Conservation (phyloP, 1,284 basidiomycete genomes). For the Xerocomus cyaneibrunnescens region DNA sequence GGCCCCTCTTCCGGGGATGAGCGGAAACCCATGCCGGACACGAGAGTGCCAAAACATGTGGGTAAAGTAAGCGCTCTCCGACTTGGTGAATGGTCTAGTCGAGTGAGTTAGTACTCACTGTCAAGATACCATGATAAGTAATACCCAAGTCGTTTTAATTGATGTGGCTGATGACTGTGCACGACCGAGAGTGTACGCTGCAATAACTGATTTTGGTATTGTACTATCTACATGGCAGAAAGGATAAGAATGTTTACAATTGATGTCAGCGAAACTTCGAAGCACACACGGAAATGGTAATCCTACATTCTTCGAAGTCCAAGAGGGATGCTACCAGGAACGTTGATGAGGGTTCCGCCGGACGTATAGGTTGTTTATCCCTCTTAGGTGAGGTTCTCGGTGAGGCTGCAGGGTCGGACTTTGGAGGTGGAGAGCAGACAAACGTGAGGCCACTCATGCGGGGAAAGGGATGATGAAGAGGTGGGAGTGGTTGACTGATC, state of each 20-base stretch:
- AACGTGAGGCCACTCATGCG: constrained; percentile 48
- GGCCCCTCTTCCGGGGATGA: constrained; percentile 22
- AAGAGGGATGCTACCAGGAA: constrained; percentile 55
- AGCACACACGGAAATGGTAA: neutral
- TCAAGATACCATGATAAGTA: constrained; percentile 2
- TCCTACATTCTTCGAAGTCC: constrained; percentile 62
- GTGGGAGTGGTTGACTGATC: constrained; percentile 45
- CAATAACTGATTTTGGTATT: constrained; percentile 49
- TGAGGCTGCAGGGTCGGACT: constrained; percentile 25
- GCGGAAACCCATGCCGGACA: constrained; percentile 30
- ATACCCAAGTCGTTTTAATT: constrained; percentile 36
- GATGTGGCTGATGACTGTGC: constrained; percentile 16
- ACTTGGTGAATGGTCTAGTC: constrained; percentile 36
- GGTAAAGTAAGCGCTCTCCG: constrained; percentile 42
- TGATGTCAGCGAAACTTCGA: neutral
- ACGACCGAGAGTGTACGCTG: constrained; percentile 41
- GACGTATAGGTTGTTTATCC: constrained; percentile 29
- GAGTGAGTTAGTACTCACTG: constrained; percentile 10
- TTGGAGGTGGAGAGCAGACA: constrained; percentile 41
- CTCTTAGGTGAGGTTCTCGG: constrained; percentile 34
- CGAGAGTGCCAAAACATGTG: constrained; percentile 44
- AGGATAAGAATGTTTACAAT: neutral
- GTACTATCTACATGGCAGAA: constrained; percentile 40
- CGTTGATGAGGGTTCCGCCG: constrained; percentile 35
- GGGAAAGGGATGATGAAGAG: constrained; percentile 39